A percentile compares a stretch with the other conserved stretches of the same genome.
Evolutionary conservation across 257 asterid genomes (phyloP).

Genomic region (Solanum megistacrolobum): DNA sequence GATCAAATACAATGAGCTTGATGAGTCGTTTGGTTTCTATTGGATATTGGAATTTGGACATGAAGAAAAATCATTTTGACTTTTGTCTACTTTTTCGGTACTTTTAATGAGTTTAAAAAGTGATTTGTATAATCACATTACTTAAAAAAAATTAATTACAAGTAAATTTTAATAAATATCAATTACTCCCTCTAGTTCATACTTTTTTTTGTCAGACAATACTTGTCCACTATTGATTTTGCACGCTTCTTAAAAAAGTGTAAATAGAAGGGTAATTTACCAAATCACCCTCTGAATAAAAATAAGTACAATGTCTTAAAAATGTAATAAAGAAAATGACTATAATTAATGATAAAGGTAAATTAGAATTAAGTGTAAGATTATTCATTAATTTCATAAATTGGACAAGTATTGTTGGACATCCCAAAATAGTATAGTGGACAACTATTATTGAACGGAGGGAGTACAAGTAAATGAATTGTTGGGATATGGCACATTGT

Average conservation of each 20-base stretch:
- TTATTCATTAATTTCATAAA: no score
- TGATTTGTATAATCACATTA: not conserved
- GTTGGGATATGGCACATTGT: no score
- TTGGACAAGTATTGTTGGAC: no score
- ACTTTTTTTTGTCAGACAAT: no score
- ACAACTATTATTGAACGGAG: not conserved
- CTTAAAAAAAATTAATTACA: not conserved
- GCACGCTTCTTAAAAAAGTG: no score
- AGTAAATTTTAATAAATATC: not conserved
- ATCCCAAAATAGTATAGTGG: no score
- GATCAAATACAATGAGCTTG: not conserved
- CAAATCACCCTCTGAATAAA: not conserved
- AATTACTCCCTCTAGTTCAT: not conserved
- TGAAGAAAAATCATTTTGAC: not conserved
- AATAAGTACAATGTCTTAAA: no score
- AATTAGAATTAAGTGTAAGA: not conserved
- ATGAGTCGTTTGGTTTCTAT: not conserved
- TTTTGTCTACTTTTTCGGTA: not conserved
- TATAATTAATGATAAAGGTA: no score
- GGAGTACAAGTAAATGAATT: no score
- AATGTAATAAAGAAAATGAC: no score
- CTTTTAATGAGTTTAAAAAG: not conserved
- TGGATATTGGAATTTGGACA: not conserved
- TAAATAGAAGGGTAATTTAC: no score
- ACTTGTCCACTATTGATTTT: no score